These are phyloP conservation scores for Psilocybe cubensis DNA, from an alignment of 768 basidiomycete genomes.

Conservation along the genomic window DNA sequence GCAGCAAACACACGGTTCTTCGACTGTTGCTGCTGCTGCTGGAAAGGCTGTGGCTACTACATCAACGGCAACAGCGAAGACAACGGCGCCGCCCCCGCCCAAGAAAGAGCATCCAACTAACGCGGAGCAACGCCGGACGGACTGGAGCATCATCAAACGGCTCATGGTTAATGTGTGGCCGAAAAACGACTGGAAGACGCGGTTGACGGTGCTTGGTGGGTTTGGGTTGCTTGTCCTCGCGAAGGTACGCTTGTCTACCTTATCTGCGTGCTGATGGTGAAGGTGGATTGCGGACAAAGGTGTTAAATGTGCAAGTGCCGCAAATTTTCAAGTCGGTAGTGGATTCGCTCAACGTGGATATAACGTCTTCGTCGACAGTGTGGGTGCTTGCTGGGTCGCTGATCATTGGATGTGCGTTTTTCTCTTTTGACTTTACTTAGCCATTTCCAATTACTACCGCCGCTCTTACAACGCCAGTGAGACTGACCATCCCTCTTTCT, in stretches of 20 bases:
- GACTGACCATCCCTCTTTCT: no score
- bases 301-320: conserved; percentile 98
- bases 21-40: no score
- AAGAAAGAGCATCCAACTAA: conserved; percentile 27
- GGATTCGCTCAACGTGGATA: conserved; percentile 85
- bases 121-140: conserved; percentile 66
- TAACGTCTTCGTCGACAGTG: conserved; percentile 75
- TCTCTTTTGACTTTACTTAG: neutral
- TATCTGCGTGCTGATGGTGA: no score
- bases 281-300: no score
- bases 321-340: conserved; percentile 92
- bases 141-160: conserved; percentile 85
- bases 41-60: no score
- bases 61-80: no score
- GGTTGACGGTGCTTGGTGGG: conserved; percentile 81
- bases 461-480: no score
- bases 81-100: no score
- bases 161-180: conserved; percentile 96
- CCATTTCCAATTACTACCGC: neutral
- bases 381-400: conserved; percentile 92
- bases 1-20: no score
- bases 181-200: conserved; percentile 78
- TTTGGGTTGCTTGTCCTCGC: conserved; percentile 79
- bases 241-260: conserved; percentile 81
- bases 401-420: conserved; percentile 84